Conservation (phyloP, 441 rosid genomes). For the Bruguiera hainesii region DNA sequence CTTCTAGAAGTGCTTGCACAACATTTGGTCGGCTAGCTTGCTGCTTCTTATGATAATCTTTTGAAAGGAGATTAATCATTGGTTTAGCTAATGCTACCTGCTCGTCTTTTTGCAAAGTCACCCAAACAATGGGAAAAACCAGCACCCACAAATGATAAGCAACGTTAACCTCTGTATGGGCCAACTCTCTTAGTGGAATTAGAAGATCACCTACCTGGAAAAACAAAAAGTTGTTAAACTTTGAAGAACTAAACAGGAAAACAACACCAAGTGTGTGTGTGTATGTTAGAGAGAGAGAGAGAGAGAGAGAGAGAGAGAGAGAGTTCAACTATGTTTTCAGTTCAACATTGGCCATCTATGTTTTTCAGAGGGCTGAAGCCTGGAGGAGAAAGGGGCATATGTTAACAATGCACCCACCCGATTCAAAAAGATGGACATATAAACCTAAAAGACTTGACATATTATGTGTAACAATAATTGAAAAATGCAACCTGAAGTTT, state of each 20-base stretch:
- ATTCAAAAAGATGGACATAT: no score
- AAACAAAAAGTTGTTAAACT: slow-evolving; percentile 12
- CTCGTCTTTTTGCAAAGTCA: slow-evolving; percentile 80
- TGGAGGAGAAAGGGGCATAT: no score
- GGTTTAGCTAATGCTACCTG: slow-evolving; percentile 88
- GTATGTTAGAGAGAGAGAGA: no score
- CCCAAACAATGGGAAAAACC: slow-evolving; percentile 98
- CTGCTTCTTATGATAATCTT: slow-evolving; percentile 97
- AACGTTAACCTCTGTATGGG: slow-evolving; percentile 91
- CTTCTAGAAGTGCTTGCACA: slow-evolving; percentile 98
- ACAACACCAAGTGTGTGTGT: no score
- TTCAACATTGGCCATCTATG: no score
- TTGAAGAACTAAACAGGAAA: background rate
- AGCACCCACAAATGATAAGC: slow-evolving; percentile 98
- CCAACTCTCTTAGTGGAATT: slow-evolving; percentile 86
- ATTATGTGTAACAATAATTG: background rate
- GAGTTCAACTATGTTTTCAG: no score
- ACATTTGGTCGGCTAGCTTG: slow-evolving; percentile 91
- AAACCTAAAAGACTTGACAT: no score
- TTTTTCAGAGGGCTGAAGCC: no score
- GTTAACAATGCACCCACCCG: no score
- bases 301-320: no score
- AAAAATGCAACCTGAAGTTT: slow-evolving; percentile 70
- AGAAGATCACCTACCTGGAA: slow-evolving; percentile 90
- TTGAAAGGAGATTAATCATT: slow-evolving; percentile 75